Evolutionary conservation across 1,284 basidiomycete species (phyloP).

Genomic region (Ustilago tritici): DNA sequence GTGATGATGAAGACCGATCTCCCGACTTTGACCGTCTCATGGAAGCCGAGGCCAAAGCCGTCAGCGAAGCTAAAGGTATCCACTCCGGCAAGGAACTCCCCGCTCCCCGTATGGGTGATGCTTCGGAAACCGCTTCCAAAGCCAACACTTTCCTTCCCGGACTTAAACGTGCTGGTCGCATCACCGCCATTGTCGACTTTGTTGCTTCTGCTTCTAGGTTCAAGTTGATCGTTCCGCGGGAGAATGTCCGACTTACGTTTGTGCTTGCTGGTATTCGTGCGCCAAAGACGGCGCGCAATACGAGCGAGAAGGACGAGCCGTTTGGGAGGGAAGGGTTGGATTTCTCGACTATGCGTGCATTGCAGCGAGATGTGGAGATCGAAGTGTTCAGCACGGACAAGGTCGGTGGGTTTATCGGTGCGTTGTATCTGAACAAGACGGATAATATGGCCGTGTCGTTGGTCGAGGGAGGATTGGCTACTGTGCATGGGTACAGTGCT

Average conservation of each 20-base stretch:
- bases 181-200: slow-evolving; percentile 90
- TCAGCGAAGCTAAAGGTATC: slow-evolving; percentile 83
- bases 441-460: slow-evolving; percentile 87
- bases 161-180: slow-evolving; percentile 88
- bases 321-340: slow-evolving; percentile 86
- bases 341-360: slow-evolving; percentile 82
- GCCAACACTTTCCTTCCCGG: slow-evolving; percentile 79
- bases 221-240: slow-evolving; percentile 62
- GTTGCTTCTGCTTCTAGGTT: slow-evolving; percentile 74
- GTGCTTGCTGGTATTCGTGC: slow-evolving; percentile 70
- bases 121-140: slow-evolving; percentile 73
- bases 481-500: slow-evolving; percentile 87
- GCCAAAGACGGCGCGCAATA: slow-evolving; percentile 72
- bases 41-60: slow-evolving; percentile 86
- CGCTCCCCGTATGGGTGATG: slow-evolving; percentile 80
- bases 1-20: slow-evolving; percentile 94
- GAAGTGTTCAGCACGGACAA: slow-evolving; percentile 91
- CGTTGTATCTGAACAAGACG: slow-evolving; percentile 78
- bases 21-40: slow-evolving; percentile 94
- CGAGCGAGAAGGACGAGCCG: slow-evolving; percentile 88
- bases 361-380: slow-evolving; percentile 96
- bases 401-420: slow-evolving; percentile 93
- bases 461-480: slow-evolving; percentile 83
- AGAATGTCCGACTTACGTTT: slow-evolving; percentile 61
- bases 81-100: slow-evolving; percentile 90